These are phyloP conservation scores for Neoconidiobolus thromboides DNA, from an alignment of 371 early-diverging fungal genomes.

Conservation along the genomic window DNA sequence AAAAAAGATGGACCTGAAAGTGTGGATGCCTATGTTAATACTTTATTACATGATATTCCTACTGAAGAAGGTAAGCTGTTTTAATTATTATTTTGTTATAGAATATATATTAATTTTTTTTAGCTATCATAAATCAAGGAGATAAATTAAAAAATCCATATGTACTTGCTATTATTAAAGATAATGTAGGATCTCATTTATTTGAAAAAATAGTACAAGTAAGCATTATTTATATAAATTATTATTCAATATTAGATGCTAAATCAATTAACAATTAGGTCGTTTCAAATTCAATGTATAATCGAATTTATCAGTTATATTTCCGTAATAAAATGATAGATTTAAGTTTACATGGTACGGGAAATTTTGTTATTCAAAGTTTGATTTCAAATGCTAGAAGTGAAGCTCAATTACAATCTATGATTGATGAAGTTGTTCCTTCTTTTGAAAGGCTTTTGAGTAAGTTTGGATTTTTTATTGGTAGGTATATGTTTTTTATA, in stretches of 20 bases:
- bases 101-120: too few relatives aligned
- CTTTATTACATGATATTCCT: constrained; percentile 37
- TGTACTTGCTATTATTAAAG: constrained; percentile 33
- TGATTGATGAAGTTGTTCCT: constrained; percentile 33
- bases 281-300: constrained; percentile 32
- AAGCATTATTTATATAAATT: not conserved
- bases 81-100: not conserved
- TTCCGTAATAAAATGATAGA: constrained; percentile 36
- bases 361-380: constrained; percentile 69
- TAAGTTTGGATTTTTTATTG: constrained; percentile 4
- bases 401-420: constrained; percentile 29
- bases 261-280: constrained; percentile 12
- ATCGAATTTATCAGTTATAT: constrained; percentile 39
- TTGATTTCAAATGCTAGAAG: constrained; percentile 36
- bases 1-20: constrained; percentile 25
- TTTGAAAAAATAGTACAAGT: constrained; percentile 27
- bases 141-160: constrained; percentile 21
- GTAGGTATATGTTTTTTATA: not conserved
- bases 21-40: constrained; percentile 29
- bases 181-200: constrained; percentile 45
- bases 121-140: constrained; percentile 5
- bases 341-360: constrained; percentile 43
- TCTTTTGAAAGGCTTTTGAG: constrained; percentile 28
- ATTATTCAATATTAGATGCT: not conserved
- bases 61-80: constrained; percentile 18